A percentile compares a stretch with the other conserved stretches of the same genome.
phyloP scores from a whole-genome alignment of 1,284 basidiomycete species.

The Fomitopsis betulina region DNA sequence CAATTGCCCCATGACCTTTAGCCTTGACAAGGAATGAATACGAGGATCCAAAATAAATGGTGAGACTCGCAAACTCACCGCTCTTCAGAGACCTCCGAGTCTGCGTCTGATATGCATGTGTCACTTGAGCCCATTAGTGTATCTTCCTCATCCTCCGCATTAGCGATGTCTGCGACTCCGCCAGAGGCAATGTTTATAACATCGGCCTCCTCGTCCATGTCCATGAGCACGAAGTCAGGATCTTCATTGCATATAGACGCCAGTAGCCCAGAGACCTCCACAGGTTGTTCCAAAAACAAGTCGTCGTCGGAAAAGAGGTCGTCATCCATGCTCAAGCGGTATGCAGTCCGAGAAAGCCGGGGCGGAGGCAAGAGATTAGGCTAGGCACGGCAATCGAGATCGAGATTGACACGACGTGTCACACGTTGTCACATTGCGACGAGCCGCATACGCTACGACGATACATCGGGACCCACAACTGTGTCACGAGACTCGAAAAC shows the following conservation, averaged over 20 bases:
- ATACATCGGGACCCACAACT: background rate
- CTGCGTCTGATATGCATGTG: background rate
- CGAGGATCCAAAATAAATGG: background rate
- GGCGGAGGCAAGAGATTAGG: background rate
- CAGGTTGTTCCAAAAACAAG: no score
- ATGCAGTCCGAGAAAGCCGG: conserved; percentile 1
- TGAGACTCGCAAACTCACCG: conserved; percentile 1
- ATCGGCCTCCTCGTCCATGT: background rate
- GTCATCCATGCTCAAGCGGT: background rate
- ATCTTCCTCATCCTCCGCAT: background rate
- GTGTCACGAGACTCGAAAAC: conserved; percentile 1
- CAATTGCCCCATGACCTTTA: conserved; percentile 26
- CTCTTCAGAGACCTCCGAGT: conserved; percentile 6
- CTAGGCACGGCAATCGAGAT: background rate
- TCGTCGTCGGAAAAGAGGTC: background rate
- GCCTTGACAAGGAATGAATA: background rate
- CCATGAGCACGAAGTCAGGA: background rate
- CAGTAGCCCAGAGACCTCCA: background rate
- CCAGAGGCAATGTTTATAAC: background rate
- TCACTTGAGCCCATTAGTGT: background rate
- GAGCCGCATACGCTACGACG: conserved; percentile 1
- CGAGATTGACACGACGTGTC: conserved; percentile 4
- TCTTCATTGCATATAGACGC: background rate
- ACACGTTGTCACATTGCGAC: conserved; percentile 15
- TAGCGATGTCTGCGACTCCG: background rate